A percentile compares a stretch with the other conserved stretches of the same genome.
Evolutionary conservation across 2,329 filamentous ascomycete genomes (phyloP).

Genomic region (Stemphylium vesicarium): DNA sequence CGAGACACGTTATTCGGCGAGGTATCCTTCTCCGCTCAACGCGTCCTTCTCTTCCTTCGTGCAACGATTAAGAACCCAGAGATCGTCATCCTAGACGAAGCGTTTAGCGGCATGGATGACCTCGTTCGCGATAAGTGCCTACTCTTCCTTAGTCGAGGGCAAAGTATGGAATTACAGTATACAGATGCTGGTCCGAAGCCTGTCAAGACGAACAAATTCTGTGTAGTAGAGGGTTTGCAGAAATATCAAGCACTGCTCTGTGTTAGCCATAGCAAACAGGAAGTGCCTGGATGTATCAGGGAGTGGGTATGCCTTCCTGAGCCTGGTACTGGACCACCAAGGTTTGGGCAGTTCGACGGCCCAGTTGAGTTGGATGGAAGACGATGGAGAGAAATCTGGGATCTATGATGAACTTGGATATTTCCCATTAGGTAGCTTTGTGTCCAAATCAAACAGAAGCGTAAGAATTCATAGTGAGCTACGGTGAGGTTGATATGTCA

Average conservation of each 20-base stretch:
- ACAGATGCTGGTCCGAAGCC: constrained; percentile 40
- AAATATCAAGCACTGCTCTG: constrained; percentile 83
- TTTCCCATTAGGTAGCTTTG: no score
- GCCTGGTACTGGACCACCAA: constrained; percentile 68
- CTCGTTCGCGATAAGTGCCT: constrained; percentile 83
- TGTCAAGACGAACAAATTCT: constrained; percentile 56
- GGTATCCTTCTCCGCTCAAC: constrained; percentile 80
- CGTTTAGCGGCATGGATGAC: constrained; percentile 59
- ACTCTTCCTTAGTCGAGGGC: constrained; percentile 69
- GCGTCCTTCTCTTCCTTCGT: constrained; percentile 79
- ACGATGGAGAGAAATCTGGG: constrained; percentile 67
- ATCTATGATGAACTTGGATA: not conserved
- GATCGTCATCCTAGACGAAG: constrained; percentile 59
- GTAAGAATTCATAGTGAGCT: not conserved
- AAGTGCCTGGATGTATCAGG: constrained; percentile 82
- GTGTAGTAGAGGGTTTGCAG: constrained; percentile 67
- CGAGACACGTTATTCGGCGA: constrained; percentile 72
- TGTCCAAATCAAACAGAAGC: not conserved
- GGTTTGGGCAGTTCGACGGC: constrained; percentile 69
- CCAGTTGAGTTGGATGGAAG: constrained; percentile 64
- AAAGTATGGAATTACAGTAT: constrained; percentile 45
- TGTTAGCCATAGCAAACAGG: constrained; percentile 88
- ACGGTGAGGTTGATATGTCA: no score
- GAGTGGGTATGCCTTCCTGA: constrained; percentile 89
- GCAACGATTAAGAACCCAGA: constrained; percentile 55